A percentile compares a stretch with the other conserved stretches of the same genome.
These are phyloP conservation scores for Fusarium anthophilum DNA, from an alignment of 2,329 filamentous ascomycete genomes.

Conservation along the genomic window DNA sequence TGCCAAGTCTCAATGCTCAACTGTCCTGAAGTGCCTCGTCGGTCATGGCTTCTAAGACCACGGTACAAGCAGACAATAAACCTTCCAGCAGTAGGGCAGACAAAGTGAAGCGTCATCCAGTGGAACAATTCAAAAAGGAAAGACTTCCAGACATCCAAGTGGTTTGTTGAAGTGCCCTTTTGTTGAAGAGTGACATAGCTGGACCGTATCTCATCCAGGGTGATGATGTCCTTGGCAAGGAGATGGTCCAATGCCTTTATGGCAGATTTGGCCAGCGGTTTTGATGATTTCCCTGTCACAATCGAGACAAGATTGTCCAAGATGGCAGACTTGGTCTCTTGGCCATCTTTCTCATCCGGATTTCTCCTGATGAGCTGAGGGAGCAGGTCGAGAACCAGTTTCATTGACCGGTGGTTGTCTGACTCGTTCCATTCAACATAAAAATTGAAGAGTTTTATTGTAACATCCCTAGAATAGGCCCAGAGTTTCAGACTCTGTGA, in stretches of 20 bases:
- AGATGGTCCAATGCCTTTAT: slow-evolving; percentile 74
- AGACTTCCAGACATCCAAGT: slow-evolving; percentile 57
- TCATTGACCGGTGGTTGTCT: slow-evolving; percentile 71
- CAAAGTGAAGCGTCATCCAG: slow-evolving; percentile 66
- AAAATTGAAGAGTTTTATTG: slow-evolving; percentile 65
- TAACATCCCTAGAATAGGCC: slow-evolving; percentile 61
- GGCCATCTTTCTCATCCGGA: slow-evolving; percentile 51
- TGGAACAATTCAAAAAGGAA: slow-evolving; percentile 60
- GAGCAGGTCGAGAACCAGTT: slow-evolving; percentile 68
- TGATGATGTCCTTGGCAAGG: slow-evolving; percentile 67
- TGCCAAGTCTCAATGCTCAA: slow-evolving; percentile 60
- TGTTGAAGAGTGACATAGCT: slow-evolving; percentile 55
- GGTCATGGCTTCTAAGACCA: slow-evolving; percentile 50
- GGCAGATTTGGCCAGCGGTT: slow-evolving; percentile 73
- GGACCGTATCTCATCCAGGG: slow-evolving; percentile 55
- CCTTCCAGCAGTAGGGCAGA: slow-evolving; percentile 69
- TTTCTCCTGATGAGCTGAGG: slow-evolving; percentile 62
- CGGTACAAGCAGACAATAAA: slow-evolving; percentile 67
- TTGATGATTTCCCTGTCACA: slow-evolving; percentile 67
- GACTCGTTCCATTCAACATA: slow-evolving; percentile 75
- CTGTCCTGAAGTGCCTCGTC: slow-evolving; percentile 36
- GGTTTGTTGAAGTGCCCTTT: slow-evolving; percentile 12
- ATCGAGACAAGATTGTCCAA: slow-evolving; percentile 65
- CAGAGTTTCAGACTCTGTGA: slow-evolving; percentile 55
- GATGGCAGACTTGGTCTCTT: slow-evolving; percentile 55